These are phyloP conservation scores for Candida vaughaniae DNA, from an alignment of 805 yeast genomes.

Conservation along the genomic window DNA sequence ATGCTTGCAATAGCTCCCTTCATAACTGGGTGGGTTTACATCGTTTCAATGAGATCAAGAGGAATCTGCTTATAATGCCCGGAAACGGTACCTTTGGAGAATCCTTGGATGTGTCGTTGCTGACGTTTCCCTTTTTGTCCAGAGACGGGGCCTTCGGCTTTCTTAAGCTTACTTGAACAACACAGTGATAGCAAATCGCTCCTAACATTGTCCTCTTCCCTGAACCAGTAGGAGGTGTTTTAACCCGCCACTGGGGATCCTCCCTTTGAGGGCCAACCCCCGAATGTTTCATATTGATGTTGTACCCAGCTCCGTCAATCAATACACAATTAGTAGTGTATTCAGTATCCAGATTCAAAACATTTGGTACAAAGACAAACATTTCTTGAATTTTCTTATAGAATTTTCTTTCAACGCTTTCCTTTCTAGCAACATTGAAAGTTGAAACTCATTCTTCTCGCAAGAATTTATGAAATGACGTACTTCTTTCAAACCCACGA, in stretches of 20 bases:
- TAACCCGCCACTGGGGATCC: constrained; percentile 13
- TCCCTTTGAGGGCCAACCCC: constrained; percentile 12
- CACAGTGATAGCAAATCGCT: constrained; percentile 10
- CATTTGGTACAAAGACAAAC: too few species aligned
- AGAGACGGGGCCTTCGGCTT: constrained; percentile 8
- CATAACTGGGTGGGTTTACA: constrained; percentile 8
- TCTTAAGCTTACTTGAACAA: constrained; percentile 11
- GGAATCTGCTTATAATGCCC: constrained; percentile 13
- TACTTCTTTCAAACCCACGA: too few species aligned
- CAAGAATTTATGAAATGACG: too few species aligned
- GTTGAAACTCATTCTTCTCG: too few species aligned
- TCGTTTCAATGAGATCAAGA: constrained; percentile 9
- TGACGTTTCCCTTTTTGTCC: constrained; percentile 6
- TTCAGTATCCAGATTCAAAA: constrained; percentile 9
- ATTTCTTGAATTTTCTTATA: too few species aligned
- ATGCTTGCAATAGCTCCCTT: constrained; percentile 11
- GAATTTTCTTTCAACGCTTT: too few species aligned
- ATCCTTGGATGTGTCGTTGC: constrained; percentile 1
- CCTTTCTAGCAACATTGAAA: too few species aligned
- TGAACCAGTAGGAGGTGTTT: constrained; percentile 8
- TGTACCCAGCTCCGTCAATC: constrained; percentile 17
- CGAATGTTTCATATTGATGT: constrained; percentile 11
- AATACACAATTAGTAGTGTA: constrained; percentile 13
- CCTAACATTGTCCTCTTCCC: constrained; percentile 9
- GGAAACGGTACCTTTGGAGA: constrained; percentile 10